A percentile compares a stretch with the other conserved stretches of the same genome.
Evolutionary conservation across 1,284 basidiomycete genomes (phyloP).

Genomic region (Cryptococcus neoformans): DNA sequence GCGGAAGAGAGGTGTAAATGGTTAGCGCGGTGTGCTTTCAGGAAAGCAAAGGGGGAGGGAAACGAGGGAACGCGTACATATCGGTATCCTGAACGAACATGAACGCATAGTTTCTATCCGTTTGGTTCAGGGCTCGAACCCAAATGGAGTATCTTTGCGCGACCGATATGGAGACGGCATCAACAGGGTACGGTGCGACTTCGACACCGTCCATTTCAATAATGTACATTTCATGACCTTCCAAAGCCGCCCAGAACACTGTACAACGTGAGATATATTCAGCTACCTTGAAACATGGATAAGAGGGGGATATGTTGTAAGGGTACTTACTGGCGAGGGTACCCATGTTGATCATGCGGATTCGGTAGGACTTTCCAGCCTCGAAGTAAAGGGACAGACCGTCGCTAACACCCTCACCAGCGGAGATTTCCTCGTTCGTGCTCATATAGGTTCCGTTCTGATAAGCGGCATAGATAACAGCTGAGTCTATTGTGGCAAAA

Average conservation of each 20-base stretch:
- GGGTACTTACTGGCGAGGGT: slow-evolving; percentile 43
- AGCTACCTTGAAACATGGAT: not conserved
- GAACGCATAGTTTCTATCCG: slow-evolving; percentile 76
- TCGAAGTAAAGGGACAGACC: slow-evolving; percentile 79
- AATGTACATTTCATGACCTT: slow-evolving; percentile 85
- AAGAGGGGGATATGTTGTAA: not conserved
- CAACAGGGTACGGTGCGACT: slow-evolving; percentile 65
- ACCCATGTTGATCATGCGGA: slow-evolving; percentile 76
- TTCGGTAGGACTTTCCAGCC: slow-evolving; percentile 66
- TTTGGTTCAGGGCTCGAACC: slow-evolving; percentile 83
- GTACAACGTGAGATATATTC: slow-evolving; percentile 11
- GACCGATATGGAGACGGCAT: slow-evolving; percentile 68
- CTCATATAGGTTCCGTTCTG: slow-evolving; percentile 68
- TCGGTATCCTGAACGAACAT: slow-evolving; percentile 79
- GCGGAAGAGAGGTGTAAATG: not conserved
- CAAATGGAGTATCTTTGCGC: slow-evolving; percentile 91
- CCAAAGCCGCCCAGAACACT: slow-evolving; percentile 81
- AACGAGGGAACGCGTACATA: slow-evolving; percentile 43
- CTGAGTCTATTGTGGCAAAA: slow-evolving; percentile 58
- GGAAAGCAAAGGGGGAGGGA: too few species aligned
- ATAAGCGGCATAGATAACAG: slow-evolving; percentile 68
- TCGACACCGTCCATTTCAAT: slow-evolving; percentile 89
- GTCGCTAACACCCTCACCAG: slow-evolving; percentile 68
- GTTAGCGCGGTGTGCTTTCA: not conserved
- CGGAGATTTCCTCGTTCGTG: slow-evolving; percentile 31